These are phyloP conservation scores for Cryptosporidium muris DNA, from an alignment of 169 alveolate genomes.

Conservation along the genomic window DNA sequence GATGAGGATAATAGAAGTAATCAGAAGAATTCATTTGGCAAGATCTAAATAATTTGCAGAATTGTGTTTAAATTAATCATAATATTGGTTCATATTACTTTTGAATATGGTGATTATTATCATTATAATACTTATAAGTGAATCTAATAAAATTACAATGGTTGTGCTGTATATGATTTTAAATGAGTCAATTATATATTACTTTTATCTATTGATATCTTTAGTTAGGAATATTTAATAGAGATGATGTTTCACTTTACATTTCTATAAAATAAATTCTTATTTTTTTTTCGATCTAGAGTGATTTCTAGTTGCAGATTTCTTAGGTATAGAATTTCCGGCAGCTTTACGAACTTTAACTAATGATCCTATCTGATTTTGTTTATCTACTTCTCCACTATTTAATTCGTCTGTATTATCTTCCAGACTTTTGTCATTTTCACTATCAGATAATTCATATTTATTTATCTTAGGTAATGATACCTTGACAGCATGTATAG, in stretches of 20 bases:
- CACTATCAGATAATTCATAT: background rate
- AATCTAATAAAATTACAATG: too few relatives aligned
- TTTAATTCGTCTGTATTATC: slow-evolving; percentile 4
- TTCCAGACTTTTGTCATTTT: background rate
- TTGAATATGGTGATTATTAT: too few relatives aligned
- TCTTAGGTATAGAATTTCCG: slow-evolving; percentile 3
- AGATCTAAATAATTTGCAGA: background rate
- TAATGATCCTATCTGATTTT: slow-evolving; percentile 26
- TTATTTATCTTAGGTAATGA: slow-evolving; percentile 19
- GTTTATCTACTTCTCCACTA: slow-evolving; percentile 4
- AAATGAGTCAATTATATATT: too few relatives aligned
- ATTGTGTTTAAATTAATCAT: background rate
- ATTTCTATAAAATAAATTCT: too few relatives aligned
- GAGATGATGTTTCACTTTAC: too few relatives aligned
- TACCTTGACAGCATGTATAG: slow-evolving; percentile 48
- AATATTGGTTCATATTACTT: background rate
- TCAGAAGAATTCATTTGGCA: slow-evolving; percentile 2
- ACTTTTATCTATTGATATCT: too few relatives aligned
- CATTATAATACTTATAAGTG: too few relatives aligned
- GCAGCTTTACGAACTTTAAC: slow-evolving; percentile 28
- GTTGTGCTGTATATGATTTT: too few relatives aligned
- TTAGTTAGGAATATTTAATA: too few relatives aligned
- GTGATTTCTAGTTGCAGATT: background rate
- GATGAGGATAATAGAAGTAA: too few relatives aligned
- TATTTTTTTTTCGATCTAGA: too few relatives aligned